phyloP scores from a whole-genome alignment of 257 asterid species.

The Solanum piurae region DNA sequence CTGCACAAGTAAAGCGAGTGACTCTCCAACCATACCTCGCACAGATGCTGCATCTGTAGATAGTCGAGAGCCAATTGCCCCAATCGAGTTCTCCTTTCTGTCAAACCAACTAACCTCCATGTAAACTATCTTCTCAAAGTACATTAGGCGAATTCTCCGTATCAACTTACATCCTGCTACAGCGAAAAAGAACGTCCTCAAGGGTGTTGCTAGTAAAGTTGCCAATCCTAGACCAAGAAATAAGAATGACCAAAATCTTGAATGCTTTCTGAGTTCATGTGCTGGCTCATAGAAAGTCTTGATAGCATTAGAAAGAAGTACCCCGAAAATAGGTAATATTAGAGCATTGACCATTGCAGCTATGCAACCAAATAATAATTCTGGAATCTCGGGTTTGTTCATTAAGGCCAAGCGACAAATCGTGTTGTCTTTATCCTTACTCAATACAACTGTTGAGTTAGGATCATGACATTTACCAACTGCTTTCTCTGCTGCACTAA shows the following conservation, averaged over 20 bases:
- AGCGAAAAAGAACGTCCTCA: neutral
- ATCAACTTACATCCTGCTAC: neutral
- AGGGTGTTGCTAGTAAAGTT: slow-evolving; percentile 41
- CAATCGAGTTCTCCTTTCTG: neutral
- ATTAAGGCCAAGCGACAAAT: slow-evolving; percentile 43
- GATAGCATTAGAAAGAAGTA: slow-evolving; percentile 49
- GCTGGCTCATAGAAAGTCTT: slow-evolving; percentile 20
- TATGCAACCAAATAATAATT: slow-evolving; percentile 34
- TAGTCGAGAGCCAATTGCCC: slow-evolving; percentile 22
- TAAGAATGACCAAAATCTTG: neutral
- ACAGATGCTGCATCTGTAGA: slow-evolving; percentile 38
- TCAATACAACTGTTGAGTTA: neutral
- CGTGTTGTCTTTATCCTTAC: slow-evolving; percentile 24
- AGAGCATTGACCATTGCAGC: slow-evolving; percentile 66
- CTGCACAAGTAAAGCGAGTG: slow-evolving; percentile 79
- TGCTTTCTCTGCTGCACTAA: slow-evolving; percentile 26
- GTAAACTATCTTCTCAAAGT: slow-evolving; percentile 67
- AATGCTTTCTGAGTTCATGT: neutral
- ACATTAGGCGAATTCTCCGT: slow-evolving; percentile 30
- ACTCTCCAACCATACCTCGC: slow-evolving; percentile 82
- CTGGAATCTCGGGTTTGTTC: slow-evolving; percentile 70
- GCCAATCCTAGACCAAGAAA: slow-evolving; percentile 32
- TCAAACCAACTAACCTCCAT: slow-evolving; percentile 28
- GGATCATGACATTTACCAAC: neutral
- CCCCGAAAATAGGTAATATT: slow-evolving; percentile 60